phyloP scores from a whole-genome alignment of 1,139 yeast genomes.

The Lodderomyces pseudojiufengensis region DNA sequence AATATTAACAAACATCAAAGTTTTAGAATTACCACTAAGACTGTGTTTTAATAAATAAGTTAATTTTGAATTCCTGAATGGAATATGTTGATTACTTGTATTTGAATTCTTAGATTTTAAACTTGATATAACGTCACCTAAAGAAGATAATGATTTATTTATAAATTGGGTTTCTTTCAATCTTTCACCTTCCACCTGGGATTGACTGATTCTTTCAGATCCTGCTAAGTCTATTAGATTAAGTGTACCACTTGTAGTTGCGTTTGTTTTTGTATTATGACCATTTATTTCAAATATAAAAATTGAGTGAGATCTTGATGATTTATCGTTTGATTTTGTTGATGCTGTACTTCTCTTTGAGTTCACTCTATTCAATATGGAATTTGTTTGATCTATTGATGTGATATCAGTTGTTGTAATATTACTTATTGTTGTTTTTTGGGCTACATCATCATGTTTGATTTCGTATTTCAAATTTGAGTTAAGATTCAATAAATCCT shows the following conservation, averaged over 20 bases:
- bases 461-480: slow-evolving; percentile 54
- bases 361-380: slow-evolving; percentile 52
- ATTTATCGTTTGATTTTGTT: slow-evolving; percentile 75
- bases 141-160: slow-evolving; percentile 80
- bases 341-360: slow-evolving; percentile 74
- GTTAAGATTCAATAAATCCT: slow-evolving; percentile 54
- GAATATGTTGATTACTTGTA: slow-evolving; percentile 36
- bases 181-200: slow-evolving; percentile 78
- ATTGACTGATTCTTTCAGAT: slow-evolving; percentile 74
- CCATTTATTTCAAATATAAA: slow-evolving; percentile 66
- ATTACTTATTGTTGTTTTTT: slow-evolving; percentile 59
- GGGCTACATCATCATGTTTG: slow-evolving; percentile 58
- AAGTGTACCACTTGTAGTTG: slow-evolving; percentile 54
- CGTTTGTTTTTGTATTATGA: slow-evolving; percentile 46
- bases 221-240: slow-evolving; percentile 86
- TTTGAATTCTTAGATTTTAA: slow-evolving; percentile 37
- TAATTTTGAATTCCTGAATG: slow-evolving; percentile 57
- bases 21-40: slow-evolving; percentile 80
- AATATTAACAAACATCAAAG: slow-evolving; percentile 89
- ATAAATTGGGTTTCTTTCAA: slow-evolving; percentile 86
- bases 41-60: slow-evolving; percentile 85
- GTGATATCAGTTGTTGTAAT: slow-evolving; percentile 48
- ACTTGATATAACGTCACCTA: slow-evolving; percentile 88
- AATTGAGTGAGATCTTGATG: slow-evolving; percentile 68
- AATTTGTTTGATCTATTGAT: slow-evolving; percentile 48